These are phyloP conservation scores for Solidago caesia DNA, from an alignment of 129 eudicot species.

Conservation along the genomic window DNA sequence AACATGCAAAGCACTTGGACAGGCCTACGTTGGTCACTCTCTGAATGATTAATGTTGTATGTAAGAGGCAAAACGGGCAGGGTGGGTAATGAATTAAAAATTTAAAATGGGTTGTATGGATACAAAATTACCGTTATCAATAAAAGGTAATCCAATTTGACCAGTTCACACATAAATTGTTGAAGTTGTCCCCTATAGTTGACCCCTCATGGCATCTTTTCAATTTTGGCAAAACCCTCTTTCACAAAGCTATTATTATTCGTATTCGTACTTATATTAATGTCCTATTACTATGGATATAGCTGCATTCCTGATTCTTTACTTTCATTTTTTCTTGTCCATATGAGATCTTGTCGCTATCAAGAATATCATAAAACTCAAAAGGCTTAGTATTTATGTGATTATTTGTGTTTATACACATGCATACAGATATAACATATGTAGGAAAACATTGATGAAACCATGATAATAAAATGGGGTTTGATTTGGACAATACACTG, in stretches of 20 bases:
- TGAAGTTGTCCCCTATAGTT: not conserved
- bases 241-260: not conserved
- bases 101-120: not conserved
- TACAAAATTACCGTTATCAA: not conserved
- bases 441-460: not conserved
- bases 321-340: slow-evolving; percentile 2
- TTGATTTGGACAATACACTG: not conserved
- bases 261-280: not conserved
- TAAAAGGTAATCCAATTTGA: not conserved
- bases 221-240: not conserved
- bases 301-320: slow-evolving; percentile 13
- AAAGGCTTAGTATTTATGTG: not conserved
- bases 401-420: not conserved
- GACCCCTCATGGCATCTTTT: not conserved
- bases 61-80: not conserved
- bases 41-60: too few species aligned
- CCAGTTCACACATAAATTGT: not conserved
- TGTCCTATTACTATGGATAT: slow-evolving; percentile 2
- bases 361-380: slow-evolving; percentile 1
- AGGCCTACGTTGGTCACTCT: too few species aligned
- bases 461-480: not conserved
- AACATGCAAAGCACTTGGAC: too few species aligned
- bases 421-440: not conserved
- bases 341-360: slow-evolving; percentile 3
- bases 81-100: not conserved